These are phyloP conservation scores for Emmonsia crescens DNA, from an alignment of 2,329 filamentous ascomycete genomes.

Conservation along the genomic window DNA sequence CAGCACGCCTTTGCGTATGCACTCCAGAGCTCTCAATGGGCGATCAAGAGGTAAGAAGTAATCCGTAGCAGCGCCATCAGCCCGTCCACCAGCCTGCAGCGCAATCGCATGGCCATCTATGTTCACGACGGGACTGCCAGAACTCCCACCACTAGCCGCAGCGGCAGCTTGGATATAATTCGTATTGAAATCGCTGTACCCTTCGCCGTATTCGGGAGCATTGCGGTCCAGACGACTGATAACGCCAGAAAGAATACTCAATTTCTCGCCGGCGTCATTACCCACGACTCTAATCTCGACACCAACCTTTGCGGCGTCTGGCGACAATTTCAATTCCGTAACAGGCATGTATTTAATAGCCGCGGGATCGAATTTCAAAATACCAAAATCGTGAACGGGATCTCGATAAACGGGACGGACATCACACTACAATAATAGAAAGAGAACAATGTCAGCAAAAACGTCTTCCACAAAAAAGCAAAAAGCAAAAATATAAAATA, in stretches of 20 bases:
- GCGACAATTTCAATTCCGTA: constrained; percentile 65
- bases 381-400: constrained; percentile 96
- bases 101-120: constrained; percentile 87
- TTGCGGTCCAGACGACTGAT: constrained; percentile 94
- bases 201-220: constrained; percentile 93
- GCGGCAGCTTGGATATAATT: constrained; percentile 98
- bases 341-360: constrained; percentile 96
- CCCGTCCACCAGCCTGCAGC: constrained; percentile 83
- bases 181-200: constrained; percentile 93
- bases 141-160: constrained; percentile 91
- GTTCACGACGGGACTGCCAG: constrained; percentile 96
- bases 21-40: constrained; percentile 74
- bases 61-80: constrained; percentile 91
- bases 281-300: constrained; percentile 93
- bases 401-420: constrained; percentile 95
- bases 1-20: constrained; percentile 62
- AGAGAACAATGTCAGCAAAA: neutral
- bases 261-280: constrained; percentile 96
- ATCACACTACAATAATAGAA: constrained; percentile 55
- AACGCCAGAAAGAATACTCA: constrained; percentile 93
- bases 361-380: constrained; percentile 89
- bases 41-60: constrained; percentile 94
- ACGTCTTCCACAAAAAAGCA: neutral
- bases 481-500: neutral
- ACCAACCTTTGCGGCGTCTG: constrained; percentile 77